Evolutionary conservation across 1,284 basidiomycete species (phyloP).

Genomic region (Cryptococcus sp.): DNA sequence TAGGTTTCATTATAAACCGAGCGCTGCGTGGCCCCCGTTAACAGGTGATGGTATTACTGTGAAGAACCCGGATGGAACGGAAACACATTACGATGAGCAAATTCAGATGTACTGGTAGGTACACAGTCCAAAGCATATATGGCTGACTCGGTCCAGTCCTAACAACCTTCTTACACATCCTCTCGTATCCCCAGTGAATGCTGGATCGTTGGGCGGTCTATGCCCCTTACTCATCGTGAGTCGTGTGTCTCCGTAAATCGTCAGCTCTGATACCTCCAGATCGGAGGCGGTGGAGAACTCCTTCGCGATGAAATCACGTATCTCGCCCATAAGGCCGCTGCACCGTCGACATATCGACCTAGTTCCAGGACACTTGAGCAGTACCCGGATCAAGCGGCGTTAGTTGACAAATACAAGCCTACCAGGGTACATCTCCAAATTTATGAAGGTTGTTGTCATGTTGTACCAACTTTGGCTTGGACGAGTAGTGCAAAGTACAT

Average conservation of each 20-base stretch:
- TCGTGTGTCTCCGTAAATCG: neutral
- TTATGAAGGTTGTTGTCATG: conserved; percentile 47
- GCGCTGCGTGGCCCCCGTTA: conserved; percentile 45
- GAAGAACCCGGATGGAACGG: conserved; percentile 26
- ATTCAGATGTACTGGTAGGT: conserved; percentile 51
- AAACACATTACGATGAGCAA: conserved; percentile 44
- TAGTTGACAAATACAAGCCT: conserved; percentile 47
- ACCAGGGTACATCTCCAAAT: conserved; percentile 52
- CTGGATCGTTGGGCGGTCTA: conserved; percentile 52
- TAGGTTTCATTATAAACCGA: conserved; percentile 47
- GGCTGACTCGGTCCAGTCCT: conserved; percentile 25
- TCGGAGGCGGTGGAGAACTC: conserved; percentile 50
- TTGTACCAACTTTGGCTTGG: conserved; percentile 46
- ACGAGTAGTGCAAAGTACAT: conserved; percentile 44
- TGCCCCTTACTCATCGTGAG: conserved; percentile 51
- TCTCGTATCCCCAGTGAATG: conserved; percentile 51
- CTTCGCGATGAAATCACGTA: conserved; percentile 47
- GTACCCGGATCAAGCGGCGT: conserved; percentile 43
- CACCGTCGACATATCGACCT: conserved; percentile 47
- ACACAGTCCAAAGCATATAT: neutral
- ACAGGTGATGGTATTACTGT: conserved; percentile 38
- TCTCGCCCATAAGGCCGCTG: conserved; percentile 51
- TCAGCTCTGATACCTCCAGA: conserved; percentile 12
- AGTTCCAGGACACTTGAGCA: conserved; percentile 39
- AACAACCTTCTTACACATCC: conserved; percentile 52